phyloP scores from a whole-genome alignment of 2,329 filamentous ascomycete species.

The Chrysosphaeria jannelii region DNA sequence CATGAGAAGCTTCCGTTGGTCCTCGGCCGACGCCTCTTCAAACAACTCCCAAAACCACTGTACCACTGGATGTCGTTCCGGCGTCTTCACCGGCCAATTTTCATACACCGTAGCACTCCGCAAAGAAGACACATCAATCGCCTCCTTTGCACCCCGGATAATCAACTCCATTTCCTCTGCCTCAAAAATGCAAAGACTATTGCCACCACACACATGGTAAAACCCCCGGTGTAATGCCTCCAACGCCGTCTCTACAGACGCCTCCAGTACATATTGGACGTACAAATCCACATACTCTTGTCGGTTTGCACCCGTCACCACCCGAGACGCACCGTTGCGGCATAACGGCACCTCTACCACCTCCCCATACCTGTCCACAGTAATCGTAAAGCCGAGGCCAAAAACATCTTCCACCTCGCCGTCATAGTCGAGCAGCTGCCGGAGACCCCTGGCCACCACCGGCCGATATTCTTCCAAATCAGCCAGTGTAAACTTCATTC shows the following conservation, averaged over 20 bases:
- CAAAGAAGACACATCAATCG: slow-evolving; percentile 47
- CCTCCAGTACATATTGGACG: slow-evolving; percentile 51
- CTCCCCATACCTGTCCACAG: slow-evolving; percentile 48
- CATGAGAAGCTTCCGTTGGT: slow-evolving; percentile 50
- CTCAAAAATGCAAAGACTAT: slow-evolving; percentile 60
- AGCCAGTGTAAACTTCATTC: slow-evolving; percentile 46
- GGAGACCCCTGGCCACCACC: slow-evolving; percentile 41
- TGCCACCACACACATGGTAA: slow-evolving; percentile 71
- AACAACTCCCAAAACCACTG: slow-evolving; percentile 80
- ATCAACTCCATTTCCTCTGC: slow-evolving; percentile 80
- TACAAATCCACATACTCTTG: slow-evolving; percentile 71
- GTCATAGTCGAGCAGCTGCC: slow-evolving; percentile 50
- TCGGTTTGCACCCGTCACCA: slow-evolving; percentile 62
- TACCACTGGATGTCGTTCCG: slow-evolving; percentile 33
- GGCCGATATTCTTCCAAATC: slow-evolving; percentile 66
- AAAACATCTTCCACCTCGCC: slow-evolving; percentile 60
- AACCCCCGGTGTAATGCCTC: slow-evolving; percentile 87
- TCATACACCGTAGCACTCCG: slow-evolving; percentile 55
- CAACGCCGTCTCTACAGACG: slow-evolving; percentile 50
- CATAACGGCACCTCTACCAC: slow-evolving; percentile 38
- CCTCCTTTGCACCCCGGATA: slow-evolving; percentile 57
- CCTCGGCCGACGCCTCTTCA: slow-evolving; percentile 25
- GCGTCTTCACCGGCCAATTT: slow-evolving; percentile 33
- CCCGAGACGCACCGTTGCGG: slow-evolving; percentile 35
- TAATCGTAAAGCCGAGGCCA: slow-evolving; percentile 51